Evolutionary conservation across 192 early-diverging fungal species (phyloP), one percentile per base, ranked within the genome.

Genomic region (Backusella psychrophila): DNA sequence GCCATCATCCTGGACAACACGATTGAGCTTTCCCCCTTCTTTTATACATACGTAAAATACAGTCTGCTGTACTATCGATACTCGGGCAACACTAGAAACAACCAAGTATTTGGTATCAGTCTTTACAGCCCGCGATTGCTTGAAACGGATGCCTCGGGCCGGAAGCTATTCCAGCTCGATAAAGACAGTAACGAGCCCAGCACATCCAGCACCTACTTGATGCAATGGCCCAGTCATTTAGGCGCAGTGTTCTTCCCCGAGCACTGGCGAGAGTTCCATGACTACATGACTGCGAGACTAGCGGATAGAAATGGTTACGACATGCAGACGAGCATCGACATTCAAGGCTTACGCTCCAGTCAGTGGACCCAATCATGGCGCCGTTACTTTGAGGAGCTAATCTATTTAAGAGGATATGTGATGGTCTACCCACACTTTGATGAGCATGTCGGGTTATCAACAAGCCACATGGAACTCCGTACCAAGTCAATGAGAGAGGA

Each of bases 221-320:
- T 84, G 33, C 89, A 90, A 71, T 71, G 86, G 9, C 85, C 86
- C 1, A 85, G 85, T 65, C 85, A 76, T 77, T 84, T 84, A 76
- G 89, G 89, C 5, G 87, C 86, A 4, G 76, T 89, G 15, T 90
- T 86, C 56, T 89, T 90, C 68, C 89, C 89, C 1, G 88, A 89
- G 67, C 82, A 87, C 34, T 90, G 89, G 89, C 78, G 85, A 34
- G 87, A 89, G 66, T 90, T 89, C 68, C 89, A 90, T 63, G 81
- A 89, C 63, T 90, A 89, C 72, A 73, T 90, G 0, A 82, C 83
- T 0, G 84, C 83, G 35, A 74, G 89, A 26, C 66, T 86, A 46
- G 41, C 83, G 49, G 89, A 90, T 71, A 74, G 80, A 63, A 2
- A 11, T 1, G 73, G 66, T 38, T 74, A 70, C 19, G 74, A 85